Evolutionary conservation across 352 stramenopile species (phyloP), one percentile per base, ranked within the genome.

Genomic region (Pythium guiyangense): DNA sequence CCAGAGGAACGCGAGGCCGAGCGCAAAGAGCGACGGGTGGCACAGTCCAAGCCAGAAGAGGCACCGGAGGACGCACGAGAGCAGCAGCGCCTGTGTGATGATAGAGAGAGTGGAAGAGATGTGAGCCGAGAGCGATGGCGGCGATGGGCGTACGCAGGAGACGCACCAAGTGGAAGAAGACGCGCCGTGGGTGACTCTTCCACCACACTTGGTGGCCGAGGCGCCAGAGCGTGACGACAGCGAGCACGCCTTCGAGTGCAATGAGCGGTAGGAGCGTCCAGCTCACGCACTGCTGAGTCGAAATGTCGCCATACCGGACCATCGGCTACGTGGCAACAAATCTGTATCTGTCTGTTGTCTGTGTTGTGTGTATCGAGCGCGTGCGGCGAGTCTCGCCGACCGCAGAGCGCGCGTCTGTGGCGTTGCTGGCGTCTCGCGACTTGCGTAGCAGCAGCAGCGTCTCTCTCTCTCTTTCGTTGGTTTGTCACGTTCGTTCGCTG

Each of bases 131-230:
- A n/a, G n/a, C n/a, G 62, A 60, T 59, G 10, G 34, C 34, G 34
- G 34, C 34, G 10, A n/a, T n/a, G n/a, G n/a, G n/a, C n/a, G n/a
- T n/a, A n/a, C n/a, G n/a, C n/a, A n/a, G n/a, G n/a, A n/a, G n/a
- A 46, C 77, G 60, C 64, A 87, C 74, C 43, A 77, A 31, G 45
- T 90, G 79, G 26, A 90, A 77, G 35, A 77, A 70, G 29, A 90
- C 61, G 34, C 79, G 77, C 4, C 79, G 68, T 39, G 71, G 73
- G 47, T 88, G 79, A 12, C 67, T 80, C 42, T 66, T 70, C 73
- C 74, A 90, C 57, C 79, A 82, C 50, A 85, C 57, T 22, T 90
- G 79, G 62, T 88, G 77, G 29, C 63, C 66, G 3, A 66, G 71
- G 22, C 79, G 77, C 79, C 79, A 90, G 22, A 86, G 53, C 26